Conservation (phyloP, 2,329 filamentous ascomycete genomes). For the Neonectria magnoliae region DNA sequence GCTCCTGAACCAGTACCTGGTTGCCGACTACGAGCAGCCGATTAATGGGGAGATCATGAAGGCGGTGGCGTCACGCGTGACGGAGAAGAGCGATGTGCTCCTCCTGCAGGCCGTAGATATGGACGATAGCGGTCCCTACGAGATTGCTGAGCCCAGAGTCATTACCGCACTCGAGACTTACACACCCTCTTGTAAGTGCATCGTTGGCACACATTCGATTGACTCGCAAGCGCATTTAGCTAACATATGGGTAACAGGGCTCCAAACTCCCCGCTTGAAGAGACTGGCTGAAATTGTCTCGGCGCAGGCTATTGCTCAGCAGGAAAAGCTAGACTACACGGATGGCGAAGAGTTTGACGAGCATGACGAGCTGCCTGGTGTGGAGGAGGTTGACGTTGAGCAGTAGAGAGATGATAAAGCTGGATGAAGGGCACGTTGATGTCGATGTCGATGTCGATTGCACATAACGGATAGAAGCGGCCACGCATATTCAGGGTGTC, state of each 20-base stretch:
- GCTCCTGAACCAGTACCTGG: conserved; percentile 96
- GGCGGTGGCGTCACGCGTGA: conserved; percentile 94
- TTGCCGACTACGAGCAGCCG: conserved; percentile 98
- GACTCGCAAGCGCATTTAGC: conserved; percentile 36
- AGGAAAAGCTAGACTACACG: conserved; percentile 79
- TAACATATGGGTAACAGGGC: conserved; percentile 68
- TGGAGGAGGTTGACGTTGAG: conserved; percentile 57
- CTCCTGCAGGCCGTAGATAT: conserved; percentile 95
- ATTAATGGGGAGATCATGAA: conserved; percentile 99
- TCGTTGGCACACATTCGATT: neutral
- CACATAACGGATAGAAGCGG: conserved; percentile 44
- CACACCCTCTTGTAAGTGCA: conserved; percentile 87
- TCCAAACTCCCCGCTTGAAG: conserved; percentile 95
- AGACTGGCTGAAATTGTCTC: conserved; percentile 98
- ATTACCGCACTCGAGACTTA: conserved; percentile 98
- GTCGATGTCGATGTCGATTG: conserved; percentile 35
- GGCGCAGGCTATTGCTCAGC: conserved; percentile 93
- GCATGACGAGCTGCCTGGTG: conserved; percentile 61
- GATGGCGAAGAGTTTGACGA: conserved; percentile 58
- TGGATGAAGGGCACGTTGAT: conserved; percentile 24
- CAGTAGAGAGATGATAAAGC: conserved; percentile 41
- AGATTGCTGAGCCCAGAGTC: conserved; percentile 95
- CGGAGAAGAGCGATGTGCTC: conserved; percentile 97
- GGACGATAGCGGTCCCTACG: conserved; percentile 98
- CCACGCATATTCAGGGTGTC: conserved; percentile 44